These are phyloP conservation scores for Dovyalis caffra DNA, from an alignment of 345 rosid genomes.

Conservation along the genomic window DNA sequence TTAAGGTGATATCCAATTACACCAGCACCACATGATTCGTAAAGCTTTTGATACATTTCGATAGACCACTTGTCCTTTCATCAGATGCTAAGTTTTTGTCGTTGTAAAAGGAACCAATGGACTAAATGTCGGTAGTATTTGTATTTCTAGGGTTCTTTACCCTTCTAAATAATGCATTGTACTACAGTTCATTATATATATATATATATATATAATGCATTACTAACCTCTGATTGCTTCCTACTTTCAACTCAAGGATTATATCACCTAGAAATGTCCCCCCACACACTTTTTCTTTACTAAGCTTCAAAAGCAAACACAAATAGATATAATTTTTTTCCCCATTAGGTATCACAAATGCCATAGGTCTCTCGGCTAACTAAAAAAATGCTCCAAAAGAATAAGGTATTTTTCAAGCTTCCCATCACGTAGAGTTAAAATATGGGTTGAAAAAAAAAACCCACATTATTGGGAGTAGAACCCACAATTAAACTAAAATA, in stretches of 20 bases:
- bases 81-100: not conserved
- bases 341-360: too few species aligned
- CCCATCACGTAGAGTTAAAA: not conserved
- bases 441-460: not conserved
- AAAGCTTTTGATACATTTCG: not conserved
- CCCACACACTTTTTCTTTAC: too few species aligned
- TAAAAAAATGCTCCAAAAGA: not conserved
- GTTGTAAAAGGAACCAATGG: not conserved
- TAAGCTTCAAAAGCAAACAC: too few species aligned
- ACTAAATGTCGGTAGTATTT: not conserved
- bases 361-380: too few species aligned
- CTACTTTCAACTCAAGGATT: not conserved
- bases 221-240: too few species aligned
- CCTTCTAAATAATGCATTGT: not conserved
- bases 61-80: not conserved
- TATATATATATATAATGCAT: too few species aligned
- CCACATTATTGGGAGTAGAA: constrained; percentile 3
- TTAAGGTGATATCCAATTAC: too few species aligned
- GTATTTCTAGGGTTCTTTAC: not conserved
- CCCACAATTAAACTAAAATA: not conserved
- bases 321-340: too few species aligned
- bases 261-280: too few species aligned
- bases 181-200: too few species aligned
- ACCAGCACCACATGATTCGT: not conserved
- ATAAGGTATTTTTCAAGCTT: not conserved